Percentiles rank a stretch among this genome's conserved stretches.
Conservation (phyloP, 2,329 filamentous ascomycete genomes). For the Waltergamsia citrina region DNA sequence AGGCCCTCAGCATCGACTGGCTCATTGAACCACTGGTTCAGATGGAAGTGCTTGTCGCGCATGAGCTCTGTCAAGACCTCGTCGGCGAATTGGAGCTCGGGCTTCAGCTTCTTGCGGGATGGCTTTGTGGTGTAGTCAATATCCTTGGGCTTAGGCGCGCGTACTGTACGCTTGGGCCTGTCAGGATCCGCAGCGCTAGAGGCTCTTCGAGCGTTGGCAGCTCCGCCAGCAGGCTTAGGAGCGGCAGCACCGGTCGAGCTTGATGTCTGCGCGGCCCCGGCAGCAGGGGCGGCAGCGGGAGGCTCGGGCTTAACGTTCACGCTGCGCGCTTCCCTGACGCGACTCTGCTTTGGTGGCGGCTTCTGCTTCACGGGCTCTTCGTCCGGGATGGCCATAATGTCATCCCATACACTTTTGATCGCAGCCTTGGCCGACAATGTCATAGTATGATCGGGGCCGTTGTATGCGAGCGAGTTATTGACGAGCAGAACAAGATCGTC, state of each 20-base stretch:
- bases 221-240: constrained; percentile 9
- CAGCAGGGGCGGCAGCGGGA: constrained; percentile 12
- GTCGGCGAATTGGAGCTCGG: constrained; percentile 85
- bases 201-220: constrained; percentile 52
- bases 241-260: no score
- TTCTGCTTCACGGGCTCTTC: constrained; percentile 51
- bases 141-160: constrained; percentile 83
- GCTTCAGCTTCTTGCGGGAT: constrained; percentile 80
- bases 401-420: constrained; percentile 44
- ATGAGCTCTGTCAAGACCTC: constrained; percentile 70
- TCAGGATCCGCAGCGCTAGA: constrained; percentile 67
- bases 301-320: constrained; percentile 10
- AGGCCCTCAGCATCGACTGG: constrained; percentile 91
- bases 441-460: constrained; percentile 68
- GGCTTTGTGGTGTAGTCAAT: constrained; percentile 70
- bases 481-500: constrained; percentile 70
- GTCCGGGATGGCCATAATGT: constrained; percentile 32
- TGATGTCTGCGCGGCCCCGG: constrained; percentile 11
- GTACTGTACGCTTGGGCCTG: constrained; percentile 86
- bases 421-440: constrained; percentile 46
- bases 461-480: constrained; percentile 72
- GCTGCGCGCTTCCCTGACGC: constrained; percentile 22
- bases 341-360: constrained; percentile 29
- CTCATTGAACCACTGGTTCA: constrained; percentile 66
- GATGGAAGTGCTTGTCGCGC: constrained; percentile 57